phyloP scores from a whole-genome alignment of 2,329 filamentous ascomycete species.

The Emydomyces testavorans region DNA sequence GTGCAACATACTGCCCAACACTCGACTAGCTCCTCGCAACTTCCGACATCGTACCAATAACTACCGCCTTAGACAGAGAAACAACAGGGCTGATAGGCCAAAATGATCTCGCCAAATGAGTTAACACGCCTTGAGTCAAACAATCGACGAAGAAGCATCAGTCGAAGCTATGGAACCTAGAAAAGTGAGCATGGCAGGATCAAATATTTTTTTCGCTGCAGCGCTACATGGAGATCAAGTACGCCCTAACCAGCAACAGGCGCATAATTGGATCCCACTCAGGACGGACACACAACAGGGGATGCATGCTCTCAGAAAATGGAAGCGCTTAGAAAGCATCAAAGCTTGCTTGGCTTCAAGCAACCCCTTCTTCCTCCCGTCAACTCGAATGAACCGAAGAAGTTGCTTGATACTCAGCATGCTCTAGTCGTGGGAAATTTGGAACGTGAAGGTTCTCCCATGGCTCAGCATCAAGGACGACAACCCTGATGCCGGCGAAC shows the following conservation, averaged over 20 bases:
- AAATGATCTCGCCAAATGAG: conserved; percentile 38
- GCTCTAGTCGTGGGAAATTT: too few relatives aligned
- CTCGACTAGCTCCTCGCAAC: conserved; percentile 33
- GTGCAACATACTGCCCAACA: conserved; percentile 28
- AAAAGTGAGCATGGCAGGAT: conserved; percentile 37
- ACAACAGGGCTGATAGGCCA: conserved; percentile 35
- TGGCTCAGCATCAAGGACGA: too few relatives aligned
- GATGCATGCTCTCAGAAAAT: conserved; percentile 35
- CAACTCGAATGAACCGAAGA: conserved; percentile 15
- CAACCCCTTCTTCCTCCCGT: conserved; percentile 32
- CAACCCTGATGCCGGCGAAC: too few relatives aligned
- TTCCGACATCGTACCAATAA: conserved; percentile 38
- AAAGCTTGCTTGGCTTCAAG: conserved; percentile 32
- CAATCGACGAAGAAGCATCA: conserved; percentile 41
- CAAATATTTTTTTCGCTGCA: conserved; percentile 40
- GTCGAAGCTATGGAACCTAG: conserved; percentile 39
- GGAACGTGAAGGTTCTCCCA: too few relatives aligned
- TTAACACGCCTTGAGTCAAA: conserved; percentile 43
- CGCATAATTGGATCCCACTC: conserved; percentile 38
- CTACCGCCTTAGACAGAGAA: conserved; percentile 37
- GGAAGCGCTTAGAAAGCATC: conserved; percentile 40
- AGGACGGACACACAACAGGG: conserved; percentile 37
- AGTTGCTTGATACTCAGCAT: not conserved
- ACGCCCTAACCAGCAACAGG: conserved; percentile 31
- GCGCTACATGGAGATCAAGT: conserved; percentile 23